Evolutionary conservation across 805 yeast species (phyloP), one percentile per base, ranked within the genome.

Genomic region (Candida succiphila): DNA sequence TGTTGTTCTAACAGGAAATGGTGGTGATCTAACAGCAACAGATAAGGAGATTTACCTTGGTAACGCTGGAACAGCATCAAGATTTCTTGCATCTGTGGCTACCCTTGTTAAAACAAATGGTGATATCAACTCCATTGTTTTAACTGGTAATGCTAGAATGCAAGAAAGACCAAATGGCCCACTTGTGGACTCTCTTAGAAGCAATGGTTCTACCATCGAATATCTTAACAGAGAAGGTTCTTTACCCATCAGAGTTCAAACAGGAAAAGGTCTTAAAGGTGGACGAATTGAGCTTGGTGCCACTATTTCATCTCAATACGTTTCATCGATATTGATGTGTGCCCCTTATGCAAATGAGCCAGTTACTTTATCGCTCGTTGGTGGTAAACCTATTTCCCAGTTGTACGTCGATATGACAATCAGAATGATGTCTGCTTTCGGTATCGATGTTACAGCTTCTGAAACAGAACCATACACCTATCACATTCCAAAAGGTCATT

Each of bases 151-250:
- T 58, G 80, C 84, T 32, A 75, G 98, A 58, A 92, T 92, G 98
- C 94, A 88, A 58, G 94, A 88, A 57, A 72, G 98, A 48, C 98
- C 98, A 15, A 85, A 86, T 47, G 97, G 95, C 22, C 96, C 97
- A 2, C 68, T 92, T 36, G 96, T 92, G 10, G 95, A 87, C 46
- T 95, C 98, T 4, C 65, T 92, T 44, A 68, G 80, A 36, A 58
- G 71, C 8, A 89, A 88, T 47, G 97, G 97, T 26, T 74, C 87
- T 3, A 51, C 61, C 10, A 72, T 92, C 31, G 76, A 74, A 26
- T 92, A 85, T 51, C 56, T 78, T 42, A 85, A 84, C 45, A 64
- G 59, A 19, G 65, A 69, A 40, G 96, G 95, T n/a, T 84, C 94
- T 7, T 64, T 92, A 37, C 98, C 98, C 3, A 63, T 92, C 48